These are phyloP conservation scores for Exophiala phaeomuriformis DNA, from an alignment of 2,329 filamentous ascomycete genomes.

Conservation along the genomic window DNA sequence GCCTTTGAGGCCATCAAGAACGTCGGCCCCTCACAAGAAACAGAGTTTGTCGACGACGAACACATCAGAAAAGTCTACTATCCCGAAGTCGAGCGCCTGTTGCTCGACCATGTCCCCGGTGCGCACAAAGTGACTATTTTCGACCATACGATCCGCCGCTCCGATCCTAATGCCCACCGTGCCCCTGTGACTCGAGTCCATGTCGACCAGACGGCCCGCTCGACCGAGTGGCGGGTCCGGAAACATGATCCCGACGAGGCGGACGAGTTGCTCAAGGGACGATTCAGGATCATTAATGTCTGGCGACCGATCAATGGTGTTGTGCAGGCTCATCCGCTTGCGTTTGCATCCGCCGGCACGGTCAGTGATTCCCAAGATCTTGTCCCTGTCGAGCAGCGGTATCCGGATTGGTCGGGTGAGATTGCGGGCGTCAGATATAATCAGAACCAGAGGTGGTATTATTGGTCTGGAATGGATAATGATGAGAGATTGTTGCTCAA, in stretches of 20 bases:
- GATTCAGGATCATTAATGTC: slow-evolving; percentile 80
- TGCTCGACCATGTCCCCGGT: slow-evolving; percentile 61
- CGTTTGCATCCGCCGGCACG: slow-evolving; percentile 49
- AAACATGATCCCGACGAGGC: slow-evolving; percentile 63
- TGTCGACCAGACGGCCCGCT: slow-evolving; percentile 70
- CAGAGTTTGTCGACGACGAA: slow-evolving; percentile 59
- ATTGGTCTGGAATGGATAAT: slow-evolving; percentile 69
- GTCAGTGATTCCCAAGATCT: slow-evolving; percentile 55
- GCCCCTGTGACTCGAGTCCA: slow-evolving; percentile 66
- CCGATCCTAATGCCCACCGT: slow-evolving; percentile 51
- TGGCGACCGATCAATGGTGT: slow-evolving; percentile 63
- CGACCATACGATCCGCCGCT: slow-evolving; percentile 79
- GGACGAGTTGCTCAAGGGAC: slow-evolving; percentile 55
- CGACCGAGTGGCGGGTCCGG: slow-evolving; percentile 60
- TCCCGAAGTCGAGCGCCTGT: slow-evolving; percentile 67
- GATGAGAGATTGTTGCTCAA: slow-evolving; percentile 68
- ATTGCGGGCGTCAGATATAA: slow-evolving; percentile 62
- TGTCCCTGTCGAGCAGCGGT: slow-evolving; percentile 65
- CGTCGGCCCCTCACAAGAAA: slow-evolving; percentile 48
- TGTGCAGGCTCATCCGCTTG: slow-evolving; percentile 51
- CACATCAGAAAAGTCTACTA: slow-evolving; percentile 70
- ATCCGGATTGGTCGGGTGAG: slow-evolving; percentile 63
- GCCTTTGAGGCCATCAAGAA: slow-evolving; percentile 62
- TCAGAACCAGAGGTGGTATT: slow-evolving; percentile 63
- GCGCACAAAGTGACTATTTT: slow-evolving; percentile 64